Base-by-base conservation (phyloP, 1,284 basidiomycete species). In the Pseudozyma sp. region DNA sequence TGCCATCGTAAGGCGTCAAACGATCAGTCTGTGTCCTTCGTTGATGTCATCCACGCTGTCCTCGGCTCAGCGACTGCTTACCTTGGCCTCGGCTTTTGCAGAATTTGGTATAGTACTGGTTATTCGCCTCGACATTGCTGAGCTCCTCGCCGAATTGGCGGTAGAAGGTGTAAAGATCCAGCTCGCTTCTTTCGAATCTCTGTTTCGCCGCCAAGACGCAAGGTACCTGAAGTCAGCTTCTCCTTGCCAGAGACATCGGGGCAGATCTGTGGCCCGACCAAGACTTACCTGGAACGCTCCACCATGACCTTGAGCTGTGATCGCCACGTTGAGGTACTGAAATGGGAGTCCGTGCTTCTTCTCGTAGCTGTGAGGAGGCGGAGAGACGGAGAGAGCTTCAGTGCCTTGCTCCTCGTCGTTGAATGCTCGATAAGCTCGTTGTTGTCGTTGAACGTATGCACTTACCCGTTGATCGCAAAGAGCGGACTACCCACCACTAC, bases 281-380 rank as follows among this genome's bases (percentile, higher is more conserved):
- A 31, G 3, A 66, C 74, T 53, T 38, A 78, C 77, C 66, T 85
- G 85, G 53, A 86, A 86, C 1, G 85, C 83, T 1, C 85, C 85
- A 3, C 67, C 42, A 5, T 78, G 58, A 5, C 85, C 85, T 34
- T 75, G 63, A 0, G 78, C 79, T 0, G 85, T 85, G 70, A 86
- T 86, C 16, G 77, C 75, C 4, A 83, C 80, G 63, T 86, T 86
- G 56, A 86, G 61, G 59, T 85, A 86, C 62, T 86, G 75, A 18
- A 61, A 68, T 0, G 85, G 85, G 10, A 86, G 77, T 9, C 69
- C 63, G 21, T 70, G 75, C 16, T 64, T 58, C 34, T 68, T 52
- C 61, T 85, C 85, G 47, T 79, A 82, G 4, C 70, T 67, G 57
- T 8, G 19, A 3, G 34, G 36, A 38, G 3, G 25, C 25, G 6